Percentiles rank a stretch among this genome's conserved stretches.
Conservation (phyloP, 805 yeast genomes). For the Lipomyces spencermartinsiae region DNA sequence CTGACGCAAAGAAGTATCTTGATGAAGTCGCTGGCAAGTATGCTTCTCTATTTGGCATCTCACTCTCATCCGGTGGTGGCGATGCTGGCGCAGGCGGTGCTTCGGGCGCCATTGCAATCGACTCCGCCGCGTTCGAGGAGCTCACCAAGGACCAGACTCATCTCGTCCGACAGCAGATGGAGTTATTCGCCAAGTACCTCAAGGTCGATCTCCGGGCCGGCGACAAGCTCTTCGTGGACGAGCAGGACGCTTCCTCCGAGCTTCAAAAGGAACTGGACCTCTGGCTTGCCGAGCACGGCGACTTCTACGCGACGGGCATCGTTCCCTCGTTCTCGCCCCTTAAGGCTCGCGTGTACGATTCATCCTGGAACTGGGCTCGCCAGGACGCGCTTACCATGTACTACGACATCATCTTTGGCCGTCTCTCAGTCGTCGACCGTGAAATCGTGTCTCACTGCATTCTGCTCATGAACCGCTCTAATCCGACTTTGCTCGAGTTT, state of each 20-base stretch:
- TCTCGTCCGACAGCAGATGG: slow-evolving; percentile 81
- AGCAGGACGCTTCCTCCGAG: slow-evolving; percentile 82
- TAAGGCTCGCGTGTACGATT: slow-evolving; percentile 95
- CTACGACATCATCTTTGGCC: slow-evolving; percentile 95
- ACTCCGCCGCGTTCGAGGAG: slow-evolving; percentile 92
- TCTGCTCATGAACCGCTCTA: slow-evolving; percentile 96
- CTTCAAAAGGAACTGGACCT: slow-evolving; percentile 90
- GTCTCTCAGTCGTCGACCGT: slow-evolving; percentile 86
- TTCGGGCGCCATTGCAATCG: slow-evolving; percentile 79
- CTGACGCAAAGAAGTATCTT: slow-evolving; percentile 88
- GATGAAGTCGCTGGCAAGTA: slow-evolving; percentile 84
- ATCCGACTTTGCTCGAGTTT: slow-evolving; percentile 89
- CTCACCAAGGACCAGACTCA: slow-evolving; percentile 71
- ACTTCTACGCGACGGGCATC: slow-evolving; percentile 89
- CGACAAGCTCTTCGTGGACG: slow-evolving; percentile 78
- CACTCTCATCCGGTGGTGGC: slow-evolving; percentile 70
- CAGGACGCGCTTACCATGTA: slow-evolving; percentile 94
- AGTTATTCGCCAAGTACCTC: slow-evolving; percentile 92
- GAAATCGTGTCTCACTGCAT: slow-evolving; percentile 96
- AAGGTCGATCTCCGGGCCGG: slow-evolving; percentile 91
- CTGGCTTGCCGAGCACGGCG: slow-evolving; percentile 92
- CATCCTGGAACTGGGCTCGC: slow-evolving; percentile 99
- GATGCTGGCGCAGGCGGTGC: slow-evolving; percentile 60
- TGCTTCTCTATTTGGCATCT: slow-evolving; percentile 81
- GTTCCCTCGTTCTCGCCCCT: slow-evolving; percentile 86